phyloP scores from a whole-genome alignment of 805 yeast genomes.

The Saccharomycopsis amapae region DNA sequence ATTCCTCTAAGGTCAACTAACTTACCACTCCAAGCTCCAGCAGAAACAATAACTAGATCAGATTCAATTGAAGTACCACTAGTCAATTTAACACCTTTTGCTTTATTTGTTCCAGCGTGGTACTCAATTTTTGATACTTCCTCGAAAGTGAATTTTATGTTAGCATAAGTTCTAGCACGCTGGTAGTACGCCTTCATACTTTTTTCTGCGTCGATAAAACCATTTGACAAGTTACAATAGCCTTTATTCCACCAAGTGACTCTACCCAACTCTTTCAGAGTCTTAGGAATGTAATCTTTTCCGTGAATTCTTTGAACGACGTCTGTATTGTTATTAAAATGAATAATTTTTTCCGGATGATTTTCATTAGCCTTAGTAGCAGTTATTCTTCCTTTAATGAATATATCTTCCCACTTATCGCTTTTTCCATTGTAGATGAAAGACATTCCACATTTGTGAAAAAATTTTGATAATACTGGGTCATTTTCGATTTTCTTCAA shows the following conservation, averaged over 20 bases:
- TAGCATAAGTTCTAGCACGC: neutral
- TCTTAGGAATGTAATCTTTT: neutral
- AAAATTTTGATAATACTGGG: slow-evolving; percentile 26
- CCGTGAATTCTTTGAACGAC: neutral
- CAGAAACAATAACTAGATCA: slow-evolving; percentile 9
- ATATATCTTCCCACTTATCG: neutral
- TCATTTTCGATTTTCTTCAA: slow-evolving; percentile 32
- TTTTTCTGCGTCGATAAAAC: neutral
- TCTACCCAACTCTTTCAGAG: neutral
- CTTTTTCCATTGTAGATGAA: neutral
- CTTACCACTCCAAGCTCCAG: slow-evolving; percentile 14
- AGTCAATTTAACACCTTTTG: neutral
- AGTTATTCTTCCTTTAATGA: neutral
- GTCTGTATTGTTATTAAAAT: neutral
- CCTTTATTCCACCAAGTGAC: neutral
- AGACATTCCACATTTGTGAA: neutral
- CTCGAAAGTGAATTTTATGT: neutral
- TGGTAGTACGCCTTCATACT: neutral
- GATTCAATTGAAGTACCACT: neutral
- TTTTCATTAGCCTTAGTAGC: neutral
- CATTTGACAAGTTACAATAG: neutral
- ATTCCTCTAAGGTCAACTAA: slow-evolving; percentile 14
- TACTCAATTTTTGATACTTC: neutral
- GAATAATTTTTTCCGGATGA: neutral
- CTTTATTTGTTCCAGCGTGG: neutral